Evolutionary conservation across 2,329 filamentous ascomycete genomes (phyloP).

Genomic region (Trichoderma sp.): DNA sequence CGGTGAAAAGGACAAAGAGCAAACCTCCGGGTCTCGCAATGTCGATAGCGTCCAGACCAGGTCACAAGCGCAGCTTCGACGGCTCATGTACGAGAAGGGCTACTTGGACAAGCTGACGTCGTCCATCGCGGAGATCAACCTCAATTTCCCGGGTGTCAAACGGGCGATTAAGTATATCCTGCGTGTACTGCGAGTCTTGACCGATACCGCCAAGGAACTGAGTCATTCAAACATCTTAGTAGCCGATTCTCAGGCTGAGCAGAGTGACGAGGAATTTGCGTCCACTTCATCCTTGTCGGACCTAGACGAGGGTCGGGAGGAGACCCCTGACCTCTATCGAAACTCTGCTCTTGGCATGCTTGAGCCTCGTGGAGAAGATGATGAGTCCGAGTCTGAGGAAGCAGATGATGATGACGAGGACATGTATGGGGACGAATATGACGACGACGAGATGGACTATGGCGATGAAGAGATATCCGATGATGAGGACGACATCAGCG

Average conservation of each 20-base stretch:
- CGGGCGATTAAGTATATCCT: conserved; percentile 95
- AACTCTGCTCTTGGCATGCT: conserved; percentile 96
- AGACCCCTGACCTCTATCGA: conserved; percentile 94
- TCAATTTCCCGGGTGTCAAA: conserved; percentile 92
- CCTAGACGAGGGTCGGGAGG: conserved; percentile 81
- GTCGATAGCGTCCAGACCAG: conserved; percentile 47
- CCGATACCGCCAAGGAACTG: conserved; percentile 81
- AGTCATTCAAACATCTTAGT: conserved; percentile 80
- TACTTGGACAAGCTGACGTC: conserved; percentile 86
- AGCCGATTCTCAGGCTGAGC: conserved; percentile 63
- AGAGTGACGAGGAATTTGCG: conserved; percentile 82
- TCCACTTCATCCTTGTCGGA: conserved; percentile 89
- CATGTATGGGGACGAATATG: conserved; percentile 90
- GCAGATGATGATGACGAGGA: conserved; percentile 78
- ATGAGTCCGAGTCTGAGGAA: conserved; percentile 76
- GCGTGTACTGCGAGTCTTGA: conserved; percentile 82
- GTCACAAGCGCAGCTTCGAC: conserved; percentile 82
- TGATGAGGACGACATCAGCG: conserved; percentile 85
- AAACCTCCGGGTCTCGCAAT: conserved; percentile 47
- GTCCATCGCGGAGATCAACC: conserved; percentile 91
- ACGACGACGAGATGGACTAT: conserved; percentile 92
- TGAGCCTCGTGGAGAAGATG: conserved; percentile 78
- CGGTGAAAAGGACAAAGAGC: conserved; percentile 71
- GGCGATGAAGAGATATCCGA: conserved; percentile 78
- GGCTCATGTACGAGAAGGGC: conserved; percentile 98